These are phyloP conservation scores for Dactylellina parvicollis DNA, from an alignment of 2,329 filamentous ascomycete species.

Conservation along the genomic window DNA sequence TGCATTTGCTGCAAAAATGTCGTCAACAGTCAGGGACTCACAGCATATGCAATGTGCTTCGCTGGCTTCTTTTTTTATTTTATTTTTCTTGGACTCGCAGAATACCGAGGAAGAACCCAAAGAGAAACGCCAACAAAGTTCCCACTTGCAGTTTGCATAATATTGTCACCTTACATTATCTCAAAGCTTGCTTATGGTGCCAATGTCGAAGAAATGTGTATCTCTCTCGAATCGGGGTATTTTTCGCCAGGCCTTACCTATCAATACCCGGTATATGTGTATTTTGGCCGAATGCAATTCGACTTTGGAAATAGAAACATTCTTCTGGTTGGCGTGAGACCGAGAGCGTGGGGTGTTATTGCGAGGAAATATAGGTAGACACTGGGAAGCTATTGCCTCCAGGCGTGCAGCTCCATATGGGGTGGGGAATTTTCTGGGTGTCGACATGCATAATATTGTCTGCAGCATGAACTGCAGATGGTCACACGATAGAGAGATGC, in stretches of 20 bases:
- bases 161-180: slow-evolving; percentile 45
- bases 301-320: slow-evolving; percentile 37
- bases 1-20: background rate
- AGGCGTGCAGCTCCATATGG: too few relatives aligned
- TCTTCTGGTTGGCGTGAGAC: background rate
- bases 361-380: slow-evolving; percentile 1
- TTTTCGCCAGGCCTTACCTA: slow-evolving; percentile 40
- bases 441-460: slow-evolving; percentile 28
- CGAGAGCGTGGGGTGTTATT: slow-evolving; percentile 36
- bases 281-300: slow-evolving; percentile 6
- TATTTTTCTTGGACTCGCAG: background rate
- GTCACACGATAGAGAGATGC: slow-evolving; percentile 42
- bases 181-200: slow-evolving; percentile 16
- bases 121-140: background rate
- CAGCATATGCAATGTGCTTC: slow-evolving; percentile 7
- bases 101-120: background rate
- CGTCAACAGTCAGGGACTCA: background rate
- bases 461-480: slow-evolving; percentile 39
- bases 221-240: slow-evolving; percentile 52
- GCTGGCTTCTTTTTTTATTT: background rate
- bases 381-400: background rate
- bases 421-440: slow-evolving; percentile 1
- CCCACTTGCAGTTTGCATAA: slow-evolving; percentile 17
- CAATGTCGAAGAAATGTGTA: slow-evolving; percentile 17
- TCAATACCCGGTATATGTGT: slow-evolving; percentile 22